These are phyloP conservation scores for Podila epigama DNA, from an alignment of 192 early-diverging fungal genomes.

Conservation along the genomic window DNA sequence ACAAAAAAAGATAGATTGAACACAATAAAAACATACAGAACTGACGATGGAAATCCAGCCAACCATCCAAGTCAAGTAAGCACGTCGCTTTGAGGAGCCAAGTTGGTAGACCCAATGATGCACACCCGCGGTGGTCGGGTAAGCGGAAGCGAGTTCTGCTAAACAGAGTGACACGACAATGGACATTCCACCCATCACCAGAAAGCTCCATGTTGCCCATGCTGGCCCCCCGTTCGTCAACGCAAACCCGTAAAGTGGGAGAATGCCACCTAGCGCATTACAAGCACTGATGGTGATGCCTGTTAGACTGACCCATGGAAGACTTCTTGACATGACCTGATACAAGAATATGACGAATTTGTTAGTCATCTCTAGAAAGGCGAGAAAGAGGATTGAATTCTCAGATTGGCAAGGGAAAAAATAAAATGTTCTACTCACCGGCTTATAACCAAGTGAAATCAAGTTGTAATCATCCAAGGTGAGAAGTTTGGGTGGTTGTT, in stretches of 20 bases:
- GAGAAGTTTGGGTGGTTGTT: conserved; percentile 14
- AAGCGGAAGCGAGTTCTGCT: conserved; percentile 33
- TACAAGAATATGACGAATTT: too few species aligned
- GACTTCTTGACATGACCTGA: conserved; percentile 34
- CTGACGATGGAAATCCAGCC: conserved; percentile 36
- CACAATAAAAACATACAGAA: conserved; percentile 10
- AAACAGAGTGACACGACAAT: conserved; percentile 25
- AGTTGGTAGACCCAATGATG: conserved; percentile 41
- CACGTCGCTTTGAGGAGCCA: conserved; percentile 2
- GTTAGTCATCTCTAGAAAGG: too few species aligned
- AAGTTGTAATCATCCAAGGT: conserved; percentile 39
- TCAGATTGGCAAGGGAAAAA: neutral
- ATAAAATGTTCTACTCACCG: neutral
- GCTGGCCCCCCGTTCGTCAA: conserved; percentile 38
- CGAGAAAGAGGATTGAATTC: too few species aligned
- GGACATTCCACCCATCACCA: conserved; percentile 30
- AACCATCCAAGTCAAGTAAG: conserved; percentile 33
- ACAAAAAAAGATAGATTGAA: neutral
- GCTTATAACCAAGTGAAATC: conserved; percentile 41
- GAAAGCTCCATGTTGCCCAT: conserved; percentile 38
- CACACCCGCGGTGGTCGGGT: conserved; percentile 28
- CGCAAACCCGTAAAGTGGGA: conserved; percentile 23
- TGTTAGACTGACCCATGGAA: conserved; percentile 9
- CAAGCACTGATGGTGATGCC: conserved; percentile 19
- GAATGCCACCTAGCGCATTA: conserved; percentile 24